Evolutionary conservation across 1,284 basidiomycete species (phyloP), one percentile per base, ranked within the genome.

Genomic region (Exsudoporus floridanus): DNA sequence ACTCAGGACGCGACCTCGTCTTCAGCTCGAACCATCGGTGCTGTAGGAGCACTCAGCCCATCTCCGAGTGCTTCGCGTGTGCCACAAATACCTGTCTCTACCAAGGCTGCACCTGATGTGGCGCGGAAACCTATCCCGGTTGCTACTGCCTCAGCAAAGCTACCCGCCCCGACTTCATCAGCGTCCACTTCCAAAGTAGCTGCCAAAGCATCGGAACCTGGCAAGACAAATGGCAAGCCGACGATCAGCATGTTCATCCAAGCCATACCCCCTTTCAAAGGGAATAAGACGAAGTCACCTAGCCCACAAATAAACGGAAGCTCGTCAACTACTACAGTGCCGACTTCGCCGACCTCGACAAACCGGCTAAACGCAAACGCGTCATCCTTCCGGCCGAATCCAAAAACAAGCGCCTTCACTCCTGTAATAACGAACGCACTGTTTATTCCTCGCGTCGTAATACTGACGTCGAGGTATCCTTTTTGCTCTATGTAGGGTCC

Each of bases 251-350:
- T 92, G 89, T 73, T 78, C 64, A 95, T 98, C 55, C 89, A 93
- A 60, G 68, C 87, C 49, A 99, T 99, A 61, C 96, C 95, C 12
- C 88, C 95, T 6, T 98, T 96, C 81, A 90, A 88, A 66, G 88
- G 92, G 42, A 73, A 69, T 53, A 78, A 81, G 58, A 55, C 66
- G 18, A 70, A 60, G 52, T 65, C 74, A 16, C 60, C 62, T 10
- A 64, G 67, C 18, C 65, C 70, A 62, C 66, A 70, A 47, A 41
- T 60, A 40, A 65, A 66, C 46, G 60, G 64, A 58, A 61, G 60
- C 12, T 58, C 71, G 7, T 54, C 70, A 5, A 66, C 64, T 43
- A 46, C 62, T 25, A 60, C 72, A 40, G 71, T 74, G 14, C 73
- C 74, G 21, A 70, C 74, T 43, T 78, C 75, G 28, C 77, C 76